Evolutionary conservation across 2,329 filamentous ascomycete genomes (phyloP).

Genomic region (Phoma sp.): DNA sequence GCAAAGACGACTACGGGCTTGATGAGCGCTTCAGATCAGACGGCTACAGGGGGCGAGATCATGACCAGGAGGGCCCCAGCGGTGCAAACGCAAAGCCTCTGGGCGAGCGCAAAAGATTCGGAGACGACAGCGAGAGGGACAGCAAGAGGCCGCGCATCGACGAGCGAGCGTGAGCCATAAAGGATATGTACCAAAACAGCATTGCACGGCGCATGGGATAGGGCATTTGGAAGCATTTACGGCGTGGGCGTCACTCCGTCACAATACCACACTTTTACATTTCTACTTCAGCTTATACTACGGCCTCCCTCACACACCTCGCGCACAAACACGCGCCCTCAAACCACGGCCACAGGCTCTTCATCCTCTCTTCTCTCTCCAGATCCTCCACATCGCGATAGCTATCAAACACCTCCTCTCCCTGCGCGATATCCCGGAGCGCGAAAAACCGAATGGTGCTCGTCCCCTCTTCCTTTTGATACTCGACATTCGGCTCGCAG

Average conservation of each 20-base stretch:
- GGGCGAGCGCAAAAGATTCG: constrained; percentile 63
- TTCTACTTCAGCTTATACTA: no score
- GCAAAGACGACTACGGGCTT: constrained; percentile 52
- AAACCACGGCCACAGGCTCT: constrained; percentile 25
- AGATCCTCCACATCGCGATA: constrained; percentile 16
- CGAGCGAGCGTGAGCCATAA: constrained; percentile 10
- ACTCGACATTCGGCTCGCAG: constrained; percentile 39
- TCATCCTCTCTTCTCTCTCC: constrained; percentile 5
- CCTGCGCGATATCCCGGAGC: background rate
- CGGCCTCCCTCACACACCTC: constrained; percentile 12
- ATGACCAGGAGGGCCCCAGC: constrained; percentile 57
- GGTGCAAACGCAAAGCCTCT: constrained; percentile 76
- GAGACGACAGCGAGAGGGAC: constrained; percentile 48
- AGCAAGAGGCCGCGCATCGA: constrained; percentile 54
- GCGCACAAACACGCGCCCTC: constrained; percentile 18
- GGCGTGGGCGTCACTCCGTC: constrained; percentile 1
- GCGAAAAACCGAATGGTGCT: constrained; percentile 22
- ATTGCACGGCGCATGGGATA: constrained; percentile 18
- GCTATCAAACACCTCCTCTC: constrained; percentile 23
- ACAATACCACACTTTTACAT: background rate
- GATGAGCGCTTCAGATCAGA: constrained; percentile 76
- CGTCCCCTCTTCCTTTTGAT: constrained; percentile 16
- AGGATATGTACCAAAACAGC: background rate
- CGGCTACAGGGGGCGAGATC: constrained; percentile 49
- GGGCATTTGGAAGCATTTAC: constrained; percentile 10